These are phyloP conservation scores for Infundibulicybe gibba DNA, from an alignment of 768 basidiomycete species.

Conservation along the genomic window DNA sequence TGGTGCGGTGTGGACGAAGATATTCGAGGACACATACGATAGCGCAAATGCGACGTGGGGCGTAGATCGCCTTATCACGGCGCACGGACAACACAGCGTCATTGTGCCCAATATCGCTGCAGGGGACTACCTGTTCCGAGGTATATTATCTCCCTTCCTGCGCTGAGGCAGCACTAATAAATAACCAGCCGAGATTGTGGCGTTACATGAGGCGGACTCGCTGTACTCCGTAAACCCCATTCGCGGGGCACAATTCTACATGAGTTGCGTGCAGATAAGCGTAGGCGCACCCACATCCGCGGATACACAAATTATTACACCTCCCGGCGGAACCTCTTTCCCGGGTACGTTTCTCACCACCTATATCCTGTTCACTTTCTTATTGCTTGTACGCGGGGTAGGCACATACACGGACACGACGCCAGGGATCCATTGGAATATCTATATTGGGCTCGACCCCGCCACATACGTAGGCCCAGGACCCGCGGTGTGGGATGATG, in stretches of 20 bases:
- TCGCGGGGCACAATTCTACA: constrained; percentile 46
- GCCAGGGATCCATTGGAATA: constrained; percentile 29
- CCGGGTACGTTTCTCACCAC: constrained; percentile 15
- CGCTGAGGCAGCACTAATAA: constrained; percentile 14
- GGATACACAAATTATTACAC: constrained; percentile 12
- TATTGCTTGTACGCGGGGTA: background rate
- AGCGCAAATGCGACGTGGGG: constrained; percentile 19
- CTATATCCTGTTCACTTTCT: background rate
- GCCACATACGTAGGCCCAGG: constrained; percentile 25
- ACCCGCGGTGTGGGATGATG: constrained; percentile 25
- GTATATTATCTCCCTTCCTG: constrained; percentile 12
- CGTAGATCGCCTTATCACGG: constrained; percentile 25
- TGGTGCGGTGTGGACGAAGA: constrained; percentile 29
- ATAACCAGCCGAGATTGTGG: constrained; percentile 28
- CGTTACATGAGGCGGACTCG: constrained; percentile 28
- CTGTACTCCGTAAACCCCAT: constrained; percentile 23
- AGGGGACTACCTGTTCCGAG: constrained; percentile 29
- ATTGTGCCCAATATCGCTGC: constrained; percentile 28
- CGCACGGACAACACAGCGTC: constrained; percentile 27
- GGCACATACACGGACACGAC: constrained; percentile 23
- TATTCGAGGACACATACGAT: constrained; percentile 22
- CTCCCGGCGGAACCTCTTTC: constrained; percentile 24
- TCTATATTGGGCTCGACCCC: constrained; percentile 19
- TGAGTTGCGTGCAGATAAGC: constrained; percentile 43
- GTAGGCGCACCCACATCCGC: constrained; percentile 22